These are phyloP conservation scores for Kodamaea kaohsiungensis DNA, from an alignment of 805 yeast species.

Conservation along the genomic window DNA sequence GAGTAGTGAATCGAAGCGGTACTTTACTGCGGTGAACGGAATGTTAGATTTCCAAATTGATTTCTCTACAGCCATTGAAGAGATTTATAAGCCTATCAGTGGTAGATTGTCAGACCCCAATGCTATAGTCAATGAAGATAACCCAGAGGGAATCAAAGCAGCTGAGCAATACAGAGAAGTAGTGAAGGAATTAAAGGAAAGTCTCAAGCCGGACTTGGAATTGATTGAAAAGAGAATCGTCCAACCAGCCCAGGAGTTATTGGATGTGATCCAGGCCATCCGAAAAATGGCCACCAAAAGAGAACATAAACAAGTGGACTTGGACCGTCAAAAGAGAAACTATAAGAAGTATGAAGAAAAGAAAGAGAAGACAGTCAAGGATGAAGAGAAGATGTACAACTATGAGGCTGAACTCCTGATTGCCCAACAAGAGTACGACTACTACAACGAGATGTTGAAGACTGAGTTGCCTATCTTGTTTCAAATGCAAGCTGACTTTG, in stretches of 20 bases:
- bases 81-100: conserved; percentile 92
- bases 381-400: conserved; percentile 85
- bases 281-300: conserved; percentile 95
- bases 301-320: conserved; percentile 91
- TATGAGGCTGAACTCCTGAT: conserved; percentile 87
- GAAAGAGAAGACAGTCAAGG: conserved; percentile 82
- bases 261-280: conserved; percentile 76
- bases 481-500: conserved; percentile 86
- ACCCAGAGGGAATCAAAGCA: conserved; percentile 95
- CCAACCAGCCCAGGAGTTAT: conserved; percentile 86
- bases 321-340: conserved; percentile 78
- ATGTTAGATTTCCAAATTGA: conserved; percentile 94
- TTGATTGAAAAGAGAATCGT: conserved; percentile 88
- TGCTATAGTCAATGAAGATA: conserved; percentile 83
- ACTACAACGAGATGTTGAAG: conserved; percentile 93
- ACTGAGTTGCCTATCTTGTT: conserved; percentile 86
- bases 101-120: conserved; percentile 92
- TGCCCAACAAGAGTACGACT: conserved; percentile 94
- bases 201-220: conserved; percentile 89
- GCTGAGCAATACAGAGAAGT: conserved; percentile 88
- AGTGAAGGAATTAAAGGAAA: conserved; percentile 81
- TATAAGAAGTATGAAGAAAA: conserved; percentile 75
- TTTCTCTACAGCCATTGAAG: conserved; percentile 93
- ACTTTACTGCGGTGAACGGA: conserved; percentile 88
- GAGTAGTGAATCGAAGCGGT: conserved; percentile 86